Conservation (phyloP, 768 basidiomycete species). For the Rhodotorula toruloides region DNA sequence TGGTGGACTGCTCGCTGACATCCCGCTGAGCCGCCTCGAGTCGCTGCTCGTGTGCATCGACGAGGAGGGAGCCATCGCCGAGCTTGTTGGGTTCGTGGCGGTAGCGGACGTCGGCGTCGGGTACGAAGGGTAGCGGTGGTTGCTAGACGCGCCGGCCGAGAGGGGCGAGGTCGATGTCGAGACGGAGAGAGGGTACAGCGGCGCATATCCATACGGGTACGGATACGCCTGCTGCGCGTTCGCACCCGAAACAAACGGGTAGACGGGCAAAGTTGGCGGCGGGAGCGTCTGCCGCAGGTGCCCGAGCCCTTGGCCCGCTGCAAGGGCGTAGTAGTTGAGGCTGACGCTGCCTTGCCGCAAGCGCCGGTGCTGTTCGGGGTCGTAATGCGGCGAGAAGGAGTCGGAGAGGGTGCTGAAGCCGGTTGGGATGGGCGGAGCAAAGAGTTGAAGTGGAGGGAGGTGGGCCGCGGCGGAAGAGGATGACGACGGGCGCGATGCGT, state of each 20-base stretch:
- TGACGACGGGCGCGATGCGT: constrained; percentile 1
- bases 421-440: background rate
- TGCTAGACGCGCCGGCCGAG: background rate
- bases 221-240: background rate
- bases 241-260: background rate
- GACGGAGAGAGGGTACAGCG: background rate
- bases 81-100: background rate
- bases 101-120: background rate
- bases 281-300: constrained; percentile 15
- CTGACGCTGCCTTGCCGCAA: background rate
- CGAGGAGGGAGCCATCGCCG: background rate
- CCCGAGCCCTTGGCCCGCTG: constrained; percentile 19
- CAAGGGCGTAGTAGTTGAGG: constrained; percentile 31
- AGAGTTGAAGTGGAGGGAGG: background rate
- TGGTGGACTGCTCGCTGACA: background rate
- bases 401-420: constrained; percentile 11
- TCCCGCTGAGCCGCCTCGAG: background rate
- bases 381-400: constrained; percentile 26
- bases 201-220: no score
- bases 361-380: background rate
- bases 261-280: background rate
- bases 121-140: background rate
- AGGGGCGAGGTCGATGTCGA: background rate
- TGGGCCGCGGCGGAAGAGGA: constrained; percentile 3
- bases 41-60: background rate